Conservation (phyloP, 2,329 filamentous ascomycete genomes). For the Berkeleyomyces basicola region DNA sequence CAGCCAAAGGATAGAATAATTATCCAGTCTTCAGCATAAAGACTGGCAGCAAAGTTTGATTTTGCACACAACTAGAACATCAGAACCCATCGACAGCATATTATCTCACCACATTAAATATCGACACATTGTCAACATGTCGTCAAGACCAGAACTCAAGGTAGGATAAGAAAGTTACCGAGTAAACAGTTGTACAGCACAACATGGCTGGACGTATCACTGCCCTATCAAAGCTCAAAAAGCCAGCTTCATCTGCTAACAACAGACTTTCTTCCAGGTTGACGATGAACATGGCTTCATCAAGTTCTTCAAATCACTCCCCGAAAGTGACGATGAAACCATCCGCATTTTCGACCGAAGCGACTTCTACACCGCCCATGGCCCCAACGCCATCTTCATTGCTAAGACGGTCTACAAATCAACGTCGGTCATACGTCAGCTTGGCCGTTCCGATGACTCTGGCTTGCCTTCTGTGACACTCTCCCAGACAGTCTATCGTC, state of each 20-base stretch:
- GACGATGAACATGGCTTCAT: constrained; percentile 97
- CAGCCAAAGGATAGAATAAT: neutral
- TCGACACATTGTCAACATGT: constrained; percentile 32
- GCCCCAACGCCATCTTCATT: constrained; percentile 69
- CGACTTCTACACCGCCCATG: constrained; percentile 93
- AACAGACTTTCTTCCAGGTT: constrained; percentile 36
- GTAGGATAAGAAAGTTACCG: constrained; percentile 22
- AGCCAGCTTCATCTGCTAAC: neutral
- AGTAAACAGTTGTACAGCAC: neutral
- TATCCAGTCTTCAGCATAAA: no score
- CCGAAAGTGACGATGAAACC: constrained; percentile 52
- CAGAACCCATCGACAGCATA: neutral
- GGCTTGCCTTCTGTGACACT: constrained; percentile 86
- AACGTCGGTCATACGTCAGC: constrained; percentile 79
- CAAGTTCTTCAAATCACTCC: constrained; percentile 81
- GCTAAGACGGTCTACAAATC: constrained; percentile 88
- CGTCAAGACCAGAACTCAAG: constrained; percentile 56
- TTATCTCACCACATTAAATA: neutral
- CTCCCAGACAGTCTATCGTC: constrained; percentile 85
- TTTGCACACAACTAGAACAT: neutral
- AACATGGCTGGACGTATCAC: neutral
- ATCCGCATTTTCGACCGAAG: constrained; percentile 85
- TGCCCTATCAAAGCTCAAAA: neutral
- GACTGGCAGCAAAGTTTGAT: neutral
- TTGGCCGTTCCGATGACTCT: constrained; percentile 71